Evolutionary conservation across 495 filamentous ascomycete genomes (phyloP).

Genomic region (Penicillium crystallinum): DNA sequence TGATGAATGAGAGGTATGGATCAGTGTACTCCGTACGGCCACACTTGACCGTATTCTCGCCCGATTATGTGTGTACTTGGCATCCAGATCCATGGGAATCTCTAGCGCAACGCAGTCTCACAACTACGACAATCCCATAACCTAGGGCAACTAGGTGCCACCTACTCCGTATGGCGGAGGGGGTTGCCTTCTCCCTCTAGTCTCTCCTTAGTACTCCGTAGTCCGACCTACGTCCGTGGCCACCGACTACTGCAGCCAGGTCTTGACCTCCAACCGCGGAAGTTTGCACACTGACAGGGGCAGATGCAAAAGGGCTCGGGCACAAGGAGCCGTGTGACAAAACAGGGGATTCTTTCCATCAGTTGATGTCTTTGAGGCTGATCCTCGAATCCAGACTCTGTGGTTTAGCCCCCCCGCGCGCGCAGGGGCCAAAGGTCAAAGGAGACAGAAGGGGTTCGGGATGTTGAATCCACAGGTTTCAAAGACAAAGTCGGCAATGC

Average conservation of each 20-base stretch:
- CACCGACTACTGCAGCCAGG: background rate
- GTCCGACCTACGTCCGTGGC: too few relatives aligned
- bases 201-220: background rate
- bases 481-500: background rate
- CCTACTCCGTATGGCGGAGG: background rate
- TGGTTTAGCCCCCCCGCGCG: slow-evolving; percentile 3
- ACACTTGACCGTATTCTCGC: too few relatives aligned
- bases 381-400: slow-evolving; percentile 2
- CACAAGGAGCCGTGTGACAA: slow-evolving; percentile 1
- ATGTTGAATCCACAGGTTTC: background rate
- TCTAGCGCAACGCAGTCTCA: background rate
- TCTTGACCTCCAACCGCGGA: background rate
- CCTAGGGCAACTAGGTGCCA: background rate
- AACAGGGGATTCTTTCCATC: slow-evolving; percentile 1
- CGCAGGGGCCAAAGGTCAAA: slow-evolving; percentile 1
- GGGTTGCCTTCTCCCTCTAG: slow-evolving; percentile 1
- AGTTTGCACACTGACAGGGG: background rate
- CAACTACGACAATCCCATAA: background rate
- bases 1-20: too few relatives aligned
- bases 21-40: too few relatives aligned
- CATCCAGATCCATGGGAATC: background rate
- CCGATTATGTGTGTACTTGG: background rate
- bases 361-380: slow-evolving; percentile 9
- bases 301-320: background rate
- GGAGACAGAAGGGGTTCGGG: background rate